A percentile compares a stretch with the other conserved stretches of the same genome.
These are phyloP conservation scores for Sporisorium graminicola DNA, from an alignment of 1,284 basidiomycete genomes.

Conservation along the genomic window DNA sequence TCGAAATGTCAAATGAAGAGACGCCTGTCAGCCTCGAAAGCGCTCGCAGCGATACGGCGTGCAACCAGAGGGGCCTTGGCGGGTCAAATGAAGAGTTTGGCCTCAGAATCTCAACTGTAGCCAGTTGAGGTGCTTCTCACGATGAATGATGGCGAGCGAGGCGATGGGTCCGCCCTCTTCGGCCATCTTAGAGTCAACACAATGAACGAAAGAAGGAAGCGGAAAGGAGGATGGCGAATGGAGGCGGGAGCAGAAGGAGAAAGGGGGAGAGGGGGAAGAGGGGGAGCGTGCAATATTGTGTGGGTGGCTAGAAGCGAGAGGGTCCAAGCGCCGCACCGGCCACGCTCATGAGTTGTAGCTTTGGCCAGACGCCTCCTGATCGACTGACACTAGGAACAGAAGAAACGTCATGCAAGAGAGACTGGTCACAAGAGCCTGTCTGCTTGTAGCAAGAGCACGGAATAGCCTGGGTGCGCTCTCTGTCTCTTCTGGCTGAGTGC, in stretches of 20 bases:
- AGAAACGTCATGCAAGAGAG: neutral
- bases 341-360: neutral
- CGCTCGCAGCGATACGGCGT: neutral
- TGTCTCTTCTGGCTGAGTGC: no score
- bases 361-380: neutral
- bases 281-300: slow-evolving; percentile 15
- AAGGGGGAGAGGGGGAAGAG: neutral
- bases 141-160: neutral
- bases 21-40: neutral
- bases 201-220: neutral
- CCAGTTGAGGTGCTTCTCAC: neutral
- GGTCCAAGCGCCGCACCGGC: slow-evolving; percentile 9
- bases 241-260: neutral
- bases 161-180: neutral
- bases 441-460: no score
- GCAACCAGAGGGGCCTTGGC: neutral
- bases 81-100: neutral
- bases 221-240: neutral
- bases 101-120: neutral
- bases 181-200: neutral
- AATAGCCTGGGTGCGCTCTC: no score
- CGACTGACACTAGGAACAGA: neutral
- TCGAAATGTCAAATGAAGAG: slow-evolving; percentile 2
- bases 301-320: neutral
- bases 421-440: neutral